Evolutionary conservation across 75 land plant genomes (phyloP).

Genomic region (Pinus tabuliformis): DNA sequence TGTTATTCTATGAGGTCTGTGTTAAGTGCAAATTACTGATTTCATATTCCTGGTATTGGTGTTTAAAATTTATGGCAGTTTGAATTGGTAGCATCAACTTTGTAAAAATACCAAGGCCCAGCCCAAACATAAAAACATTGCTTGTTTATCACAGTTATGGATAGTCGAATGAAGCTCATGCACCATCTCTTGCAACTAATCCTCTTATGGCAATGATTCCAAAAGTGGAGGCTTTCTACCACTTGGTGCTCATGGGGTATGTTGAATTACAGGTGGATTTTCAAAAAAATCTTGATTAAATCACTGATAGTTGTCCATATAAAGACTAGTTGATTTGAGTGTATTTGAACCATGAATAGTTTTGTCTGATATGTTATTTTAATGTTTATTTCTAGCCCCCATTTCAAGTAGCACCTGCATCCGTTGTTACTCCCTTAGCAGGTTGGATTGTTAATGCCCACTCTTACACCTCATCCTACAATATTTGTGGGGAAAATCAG

Average conservation of each 20-base stretch:
- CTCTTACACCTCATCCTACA: constrained; percentile 68
- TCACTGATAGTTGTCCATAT: not conserved
- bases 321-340: not conserved
- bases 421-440: constrained; percentile 64
- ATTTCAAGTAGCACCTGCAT: constrained; percentile 65
- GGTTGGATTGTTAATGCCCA: constrained; percentile 88
- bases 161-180: constrained; percentile 81
- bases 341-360: not conserved
- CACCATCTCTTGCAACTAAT: constrained; percentile 68
- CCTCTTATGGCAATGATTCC: constrained; percentile 55
- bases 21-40: not conserved
- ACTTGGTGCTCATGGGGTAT: constrained; percentile 68
- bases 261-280: not conserved
- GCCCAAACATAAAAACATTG: constrained; percentile 85
- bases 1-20: not conserved
- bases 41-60: not conserved
- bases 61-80: constrained; percentile 33
- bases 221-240: constrained; percentile 56
- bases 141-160: constrained; percentile 83
- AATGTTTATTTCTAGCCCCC: constrained; percentile 25
- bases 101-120: constrained; percentile 71
- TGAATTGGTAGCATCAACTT: constrained; percentile 91
- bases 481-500: constrained; percentile 63
- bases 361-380: no score
- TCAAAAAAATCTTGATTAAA: not conserved